Conservation (phyloP, 768 basidiomycete genomes). For the Amanita muscaria region DNA sequence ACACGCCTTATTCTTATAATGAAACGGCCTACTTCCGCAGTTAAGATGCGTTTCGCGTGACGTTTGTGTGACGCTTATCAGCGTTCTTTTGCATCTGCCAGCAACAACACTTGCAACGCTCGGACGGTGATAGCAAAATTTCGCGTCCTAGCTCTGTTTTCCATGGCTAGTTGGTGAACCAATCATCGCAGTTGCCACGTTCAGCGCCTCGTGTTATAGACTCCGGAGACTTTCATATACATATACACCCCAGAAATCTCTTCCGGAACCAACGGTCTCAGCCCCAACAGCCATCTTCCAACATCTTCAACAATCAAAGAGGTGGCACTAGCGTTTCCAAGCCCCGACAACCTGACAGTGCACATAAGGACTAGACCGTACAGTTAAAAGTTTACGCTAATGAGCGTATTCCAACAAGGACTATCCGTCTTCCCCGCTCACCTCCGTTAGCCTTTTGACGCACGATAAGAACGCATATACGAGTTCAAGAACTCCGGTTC, state of each 20-base stretch:
- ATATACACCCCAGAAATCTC: background rate
- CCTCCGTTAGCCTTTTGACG: background rate
- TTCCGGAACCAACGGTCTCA: background rate
- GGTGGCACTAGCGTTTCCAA: background rate
- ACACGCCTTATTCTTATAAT: too few relatives aligned
- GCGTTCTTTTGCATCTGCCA: background rate
- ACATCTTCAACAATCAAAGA: background rate
- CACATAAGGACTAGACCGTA: background rate
- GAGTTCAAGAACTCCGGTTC: constrained; percentile 1
- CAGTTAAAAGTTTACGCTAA: background rate
- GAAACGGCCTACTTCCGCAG: too few relatives aligned
- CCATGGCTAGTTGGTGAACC: too few relatives aligned
- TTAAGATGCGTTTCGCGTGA: background rate
- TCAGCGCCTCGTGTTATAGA: too few relatives aligned
- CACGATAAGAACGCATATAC: constrained; percentile 2
- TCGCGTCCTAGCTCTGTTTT: background rate
- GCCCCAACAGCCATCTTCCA: constrained; percentile 3
- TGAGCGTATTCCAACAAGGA: background rate
- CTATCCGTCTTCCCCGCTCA: background rate
- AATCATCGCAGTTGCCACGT: too few relatives aligned
- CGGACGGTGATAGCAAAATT: constrained; percentile 1
- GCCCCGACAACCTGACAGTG: background rate
- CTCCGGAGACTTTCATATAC: too few relatives aligned
- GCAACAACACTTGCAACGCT: background rate
- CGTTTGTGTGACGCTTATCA: background rate